phyloP scores from a whole-genome alignment of 306 rosid genomes.

The Malus sieversii region DNA sequence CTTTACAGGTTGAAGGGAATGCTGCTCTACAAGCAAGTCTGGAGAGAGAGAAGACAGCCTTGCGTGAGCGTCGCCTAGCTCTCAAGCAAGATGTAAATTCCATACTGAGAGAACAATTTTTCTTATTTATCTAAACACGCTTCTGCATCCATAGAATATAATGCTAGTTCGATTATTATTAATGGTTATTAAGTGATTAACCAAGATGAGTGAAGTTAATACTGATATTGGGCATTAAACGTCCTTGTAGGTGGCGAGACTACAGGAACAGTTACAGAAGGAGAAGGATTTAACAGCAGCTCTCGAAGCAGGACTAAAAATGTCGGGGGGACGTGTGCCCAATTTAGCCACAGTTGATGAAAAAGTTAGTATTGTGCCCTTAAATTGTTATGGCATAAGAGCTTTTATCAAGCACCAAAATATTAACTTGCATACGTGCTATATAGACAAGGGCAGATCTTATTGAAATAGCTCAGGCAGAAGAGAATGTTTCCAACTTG shows the following conservation, averaged over 20 bases:
- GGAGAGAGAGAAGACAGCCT: slow-evolving; percentile 44
- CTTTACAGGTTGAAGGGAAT: slow-evolving; percentile 54
- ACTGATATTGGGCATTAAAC: neutral
- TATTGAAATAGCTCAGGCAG: slow-evolving; percentile 55
- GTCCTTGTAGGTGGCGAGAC: slow-evolving; percentile 53
- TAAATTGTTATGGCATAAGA: slow-evolving; percentile 2
- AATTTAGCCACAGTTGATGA: slow-evolving; percentile 39
- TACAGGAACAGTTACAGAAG: slow-evolving; percentile 61
- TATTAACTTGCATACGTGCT: slow-evolving; percentile 19
- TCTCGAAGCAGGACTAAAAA: slow-evolving; percentile 53
- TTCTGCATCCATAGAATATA: neutral
- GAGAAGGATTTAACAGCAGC: slow-evolving; percentile 54
- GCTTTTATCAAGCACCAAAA: slow-evolving; percentile 19
- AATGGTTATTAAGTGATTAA: neutral
- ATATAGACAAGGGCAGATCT: slow-evolving; percentile 66
- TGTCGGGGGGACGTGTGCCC: slow-evolving; percentile 26
- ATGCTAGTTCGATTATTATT: neutral
- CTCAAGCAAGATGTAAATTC: slow-evolving; percentile 78
- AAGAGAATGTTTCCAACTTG: slow-evolving; percentile 47
- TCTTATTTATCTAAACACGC: neutral
- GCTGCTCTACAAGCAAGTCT: slow-evolving; percentile 41
- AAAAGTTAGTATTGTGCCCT: slow-evolving; percentile 28
- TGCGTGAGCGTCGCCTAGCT: slow-evolving; percentile 61
- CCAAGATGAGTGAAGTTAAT: neutral
- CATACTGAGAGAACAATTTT: slow-evolving; percentile 7